Percentiles rank a stretch among this genome's conserved stretches.
phyloP scores from a whole-genome alignment of 345 rosid genomes.

The Salix arbutifolia region DNA sequence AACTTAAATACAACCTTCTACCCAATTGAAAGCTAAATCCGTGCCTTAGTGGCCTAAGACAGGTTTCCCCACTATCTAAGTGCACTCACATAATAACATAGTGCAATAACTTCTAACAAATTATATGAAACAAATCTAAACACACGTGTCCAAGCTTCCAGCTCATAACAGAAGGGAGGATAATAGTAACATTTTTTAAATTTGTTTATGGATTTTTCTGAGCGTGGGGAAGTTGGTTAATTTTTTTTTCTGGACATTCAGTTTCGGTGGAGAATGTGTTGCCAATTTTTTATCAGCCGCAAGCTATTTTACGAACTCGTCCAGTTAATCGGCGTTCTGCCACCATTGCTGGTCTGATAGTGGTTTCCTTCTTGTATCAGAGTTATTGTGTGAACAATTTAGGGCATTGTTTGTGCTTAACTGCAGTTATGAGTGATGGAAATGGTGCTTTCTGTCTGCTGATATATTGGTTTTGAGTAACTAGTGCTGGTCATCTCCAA shows the following conservation, averaged over 20 bases:
- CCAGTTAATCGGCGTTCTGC: conserved; percentile 86
- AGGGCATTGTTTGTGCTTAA: neutral
- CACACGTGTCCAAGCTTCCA: too few species aligned
- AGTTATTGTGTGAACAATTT: neutral
- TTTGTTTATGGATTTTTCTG: neutral
- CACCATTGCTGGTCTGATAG: conserved; percentile 68
- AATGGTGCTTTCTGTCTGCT: neutral
- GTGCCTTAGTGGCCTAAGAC: too few species aligned
- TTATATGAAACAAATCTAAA: too few species aligned
- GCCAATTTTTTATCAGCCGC: conserved; percentile 88
- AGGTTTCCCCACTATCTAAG: too few species aligned
- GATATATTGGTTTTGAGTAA: neutral
- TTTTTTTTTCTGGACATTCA: conserved; percentile 29
- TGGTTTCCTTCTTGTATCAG: neutral
- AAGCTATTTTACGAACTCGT: conserved; percentile 88
- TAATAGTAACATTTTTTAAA: neutral
- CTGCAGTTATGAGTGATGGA: neutral
- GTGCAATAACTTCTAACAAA: too few species aligned
- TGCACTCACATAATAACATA: too few species aligned
- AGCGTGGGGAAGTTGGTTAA: neutral
- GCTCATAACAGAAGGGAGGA: neutral
- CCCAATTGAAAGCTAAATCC: too few species aligned
- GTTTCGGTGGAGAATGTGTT: conserved; percentile 94
- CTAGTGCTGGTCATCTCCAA: neutral
- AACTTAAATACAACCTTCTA: too few species aligned